Evolutionary conservation across 106 monocot species (phyloP), one percentile per base, ranked within the genome.

Genomic region (Narthecium ossifragum): DNA sequence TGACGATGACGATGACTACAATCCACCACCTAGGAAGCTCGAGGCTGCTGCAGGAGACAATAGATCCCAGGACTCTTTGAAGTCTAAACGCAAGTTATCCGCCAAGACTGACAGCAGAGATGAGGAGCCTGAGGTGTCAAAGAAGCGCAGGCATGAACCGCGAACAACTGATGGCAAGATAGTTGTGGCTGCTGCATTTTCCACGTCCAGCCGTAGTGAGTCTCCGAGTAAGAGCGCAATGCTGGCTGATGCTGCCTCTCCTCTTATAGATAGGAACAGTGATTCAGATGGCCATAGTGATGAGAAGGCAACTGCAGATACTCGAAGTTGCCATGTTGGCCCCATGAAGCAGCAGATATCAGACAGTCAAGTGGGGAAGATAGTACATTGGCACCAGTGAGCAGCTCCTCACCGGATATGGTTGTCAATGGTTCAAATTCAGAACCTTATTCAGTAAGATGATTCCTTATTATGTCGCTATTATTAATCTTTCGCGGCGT

Each of bases 1-100:
- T 34, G 80, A 81, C 28, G 86, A 86, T 47, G 83, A 86, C 14
- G 82, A 79, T 9, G 76, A 79, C 25, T 79, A 73, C 24, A 79
- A 79, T 43, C 88, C 82, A 34, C 82, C 81, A 20, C 55, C 69
- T 3, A 76, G 53, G 62, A 70, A 76, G 53, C n/a, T 57, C 29
- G 50, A 73, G 30, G 13, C 58, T 34, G 47, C 67, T 11, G 8
- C 38, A 10, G 75, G 65, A 5, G 55, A 53, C 17, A 55, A 56
- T 17, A 62, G 66, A 53, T 6, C 60, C 24, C 5, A 18, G 21
- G 55, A 46, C 26, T 51, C 51, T 48, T 24, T 30, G 12, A 72
- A 61, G 46, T 41, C 53, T 13, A 83, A 88, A 51, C 79, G 79
- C n/a, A 76, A 60, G 23, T 23, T 46, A 51, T 17, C 65, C 51